Evolutionary conservation across 2,329 filamentous ascomycete genomes (phyloP), one percentile per base, ranked within the genome.

Genomic region (Alternaria hordeiaustralica): DNA sequence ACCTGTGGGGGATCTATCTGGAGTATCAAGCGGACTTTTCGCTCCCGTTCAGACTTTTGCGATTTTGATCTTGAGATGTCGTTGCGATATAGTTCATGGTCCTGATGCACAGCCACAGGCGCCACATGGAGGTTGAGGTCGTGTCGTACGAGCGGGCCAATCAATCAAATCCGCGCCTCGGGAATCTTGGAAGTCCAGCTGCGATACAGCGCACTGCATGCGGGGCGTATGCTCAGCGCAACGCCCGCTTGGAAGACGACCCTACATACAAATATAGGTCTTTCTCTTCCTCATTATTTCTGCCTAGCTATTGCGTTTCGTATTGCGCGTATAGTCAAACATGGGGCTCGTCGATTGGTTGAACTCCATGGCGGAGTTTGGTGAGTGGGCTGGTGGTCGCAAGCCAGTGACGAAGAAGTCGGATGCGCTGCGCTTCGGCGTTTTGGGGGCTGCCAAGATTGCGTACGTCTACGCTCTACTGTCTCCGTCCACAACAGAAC

Each of bases 361-460:
- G 10, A 66, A 64, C n/a, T 57, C 30, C 9, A n/a, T 62, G 7
- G 55, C 50, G 5, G 66, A 62, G 15, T 64, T 65, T 55, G 33
- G 30, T 3, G 66, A 68, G 45, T 62, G 61, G 66, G 45, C 60
- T 28, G 58, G 58, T 23, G 46, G 58, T 13, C 55, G 63, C 12
- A 58, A 51, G 25, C 50, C 59, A 2, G 58, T 63, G 13, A 20
- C 53, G 15, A 73, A 72, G 60, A 69, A 65, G 18, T 60, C 61
- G 13, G 67, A 68, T 59, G 78, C 74, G 5, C 44, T 81, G 28
- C 67, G 72, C 2, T 69, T 81, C 59, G 79, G 79, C 3, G 71
- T 81, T 6, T 53, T 81, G 7, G 79, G 79, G 8, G 78, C 78
- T 5, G 73, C 75, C 1, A 75, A 71, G 10, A 80, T 81, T 53